Evolutionary conservation across 768 basidiomycete genomes (phyloP).

Genomic region (Boletus rubescentipes): DNA sequence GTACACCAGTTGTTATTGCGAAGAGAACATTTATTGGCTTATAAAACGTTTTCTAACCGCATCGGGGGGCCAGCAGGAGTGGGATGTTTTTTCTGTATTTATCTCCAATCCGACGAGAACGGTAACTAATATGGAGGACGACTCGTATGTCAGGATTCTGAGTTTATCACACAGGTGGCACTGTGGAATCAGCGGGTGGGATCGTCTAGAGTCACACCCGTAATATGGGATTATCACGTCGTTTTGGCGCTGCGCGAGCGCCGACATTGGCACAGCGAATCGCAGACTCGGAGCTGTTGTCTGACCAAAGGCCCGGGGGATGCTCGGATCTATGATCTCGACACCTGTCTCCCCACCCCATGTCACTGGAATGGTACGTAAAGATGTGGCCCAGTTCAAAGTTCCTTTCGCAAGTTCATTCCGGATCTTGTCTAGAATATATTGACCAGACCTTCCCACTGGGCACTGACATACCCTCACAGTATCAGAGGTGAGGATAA

Average conservation of each 20-base stretch:
- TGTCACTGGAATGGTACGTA: slow-evolving; percentile 49
- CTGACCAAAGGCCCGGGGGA: slow-evolving; percentile 10
- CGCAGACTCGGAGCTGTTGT: background rate
- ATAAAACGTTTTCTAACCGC: slow-evolving; percentile 41
- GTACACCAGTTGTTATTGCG: slow-evolving; percentile 67
- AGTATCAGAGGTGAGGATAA: slow-evolving; percentile 47
- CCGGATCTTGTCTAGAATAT: slow-evolving; percentile 42
- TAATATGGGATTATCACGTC: slow-evolving; percentile 80
- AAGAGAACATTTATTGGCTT: slow-evolving; percentile 72
- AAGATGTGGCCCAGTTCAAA: background rate
- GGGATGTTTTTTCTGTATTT: slow-evolving; percentile 59
- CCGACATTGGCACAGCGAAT: background rate
- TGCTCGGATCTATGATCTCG: slow-evolving; percentile 71
- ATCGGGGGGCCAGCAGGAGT: slow-evolving; percentile 31
- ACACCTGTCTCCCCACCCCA: slow-evolving; percentile 52
- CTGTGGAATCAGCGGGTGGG: slow-evolving; percentile 60
- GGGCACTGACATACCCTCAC: slow-evolving; percentile 25
- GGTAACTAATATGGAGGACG: slow-evolving; percentile 35
- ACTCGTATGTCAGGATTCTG: background rate
- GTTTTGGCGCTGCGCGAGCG: slow-evolving; percentile 51
- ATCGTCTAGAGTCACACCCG: slow-evolving; percentile 32
- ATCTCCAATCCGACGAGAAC: slow-evolving; percentile 62
- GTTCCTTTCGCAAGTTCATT: slow-evolving; percentile 12
- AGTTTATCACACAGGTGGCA: slow-evolving; percentile 47
- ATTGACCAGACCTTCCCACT: slow-evolving; percentile 43